Percentiles rank a stretch among this genome's conserved stretches.
Conservation (phyloP, 2,329 filamentous ascomycete genomes). For the Pezicula rhizophila region DNA sequence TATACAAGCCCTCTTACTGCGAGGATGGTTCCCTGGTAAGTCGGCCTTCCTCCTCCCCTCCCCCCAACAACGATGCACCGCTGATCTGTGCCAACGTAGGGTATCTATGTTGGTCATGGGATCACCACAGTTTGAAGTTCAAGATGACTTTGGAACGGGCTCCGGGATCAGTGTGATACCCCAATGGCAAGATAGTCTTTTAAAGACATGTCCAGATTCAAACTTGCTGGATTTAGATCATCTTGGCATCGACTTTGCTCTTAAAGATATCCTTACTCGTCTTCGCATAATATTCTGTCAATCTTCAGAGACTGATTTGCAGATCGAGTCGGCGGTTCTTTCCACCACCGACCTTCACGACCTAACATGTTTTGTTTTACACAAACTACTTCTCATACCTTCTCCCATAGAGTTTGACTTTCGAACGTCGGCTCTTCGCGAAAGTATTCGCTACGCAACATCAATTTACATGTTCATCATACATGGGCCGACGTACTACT, state of each 20-base stretch:
- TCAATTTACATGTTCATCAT: constrained; percentile 46
- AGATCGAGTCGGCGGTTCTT: constrained; percentile 23
- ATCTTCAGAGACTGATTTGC: background rate
- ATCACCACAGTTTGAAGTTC: constrained; percentile 44
- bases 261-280: constrained; percentile 10
- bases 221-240: constrained; percentile 27
- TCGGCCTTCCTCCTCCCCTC: no score
- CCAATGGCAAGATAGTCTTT: constrained; percentile 36
- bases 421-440: constrained; percentile 24
- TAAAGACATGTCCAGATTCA: constrained; percentile 11
- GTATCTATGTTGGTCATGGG: constrained; percentile 51
- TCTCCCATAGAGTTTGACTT: background rate
- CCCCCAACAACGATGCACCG: background rate
- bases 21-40: constrained; percentile 21
- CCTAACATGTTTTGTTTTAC: constrained; percentile 47
- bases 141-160: constrained; percentile 42
- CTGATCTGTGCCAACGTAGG: constrained; percentile 30
- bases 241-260: constrained; percentile 9
- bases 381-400: constrained; percentile 35
- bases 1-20: constrained; percentile 46
- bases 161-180: constrained; percentile 42
- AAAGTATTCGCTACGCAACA: constrained; percentile 41
- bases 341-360: constrained; percentile 44
- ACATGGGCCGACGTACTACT: constrained; percentile 51
- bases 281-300: constrained; percentile 31